Evolutionary conservation across 2,329 filamentous ascomycete genomes (phyloP).

Genomic region (Cercospora canescens): DNA sequence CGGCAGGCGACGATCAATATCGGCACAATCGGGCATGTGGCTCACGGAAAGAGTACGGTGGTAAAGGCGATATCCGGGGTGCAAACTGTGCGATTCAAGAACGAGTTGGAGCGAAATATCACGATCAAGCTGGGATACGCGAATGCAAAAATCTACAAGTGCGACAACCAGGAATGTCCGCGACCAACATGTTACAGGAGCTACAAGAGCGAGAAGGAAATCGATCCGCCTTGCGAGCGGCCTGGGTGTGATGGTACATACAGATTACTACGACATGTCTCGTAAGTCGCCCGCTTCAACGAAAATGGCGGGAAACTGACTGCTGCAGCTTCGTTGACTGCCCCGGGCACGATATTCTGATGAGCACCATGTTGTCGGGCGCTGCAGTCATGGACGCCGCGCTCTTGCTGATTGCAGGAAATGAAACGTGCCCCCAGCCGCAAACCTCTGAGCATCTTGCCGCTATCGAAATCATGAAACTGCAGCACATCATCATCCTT

Average conservation of each 20-base stretch:
- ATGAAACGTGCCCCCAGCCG: conserved; percentile 96
- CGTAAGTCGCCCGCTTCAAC: conserved; percentile 59
- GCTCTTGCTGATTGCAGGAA: conserved; percentile 92
- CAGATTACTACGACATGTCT: conserved; percentile 85
- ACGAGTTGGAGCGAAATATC: conserved; percentile 98
- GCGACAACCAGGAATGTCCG: conserved; percentile 87
- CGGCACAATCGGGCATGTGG: conserved; percentile 98
- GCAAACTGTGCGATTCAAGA: conserved; percentile 99
- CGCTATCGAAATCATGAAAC: conserved; percentile 99
- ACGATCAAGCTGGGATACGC: conserved; percentile 99
- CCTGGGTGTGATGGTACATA: conserved; percentile 89
- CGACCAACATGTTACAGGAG: conserved; percentile 93
- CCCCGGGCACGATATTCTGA: conserved; percentile 99
- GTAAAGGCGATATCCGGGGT: conserved; percentile 99
- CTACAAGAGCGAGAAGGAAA: conserved; percentile 98
- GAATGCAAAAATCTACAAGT: conserved; percentile 99
- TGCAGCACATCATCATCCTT: conserved; percentile 98
- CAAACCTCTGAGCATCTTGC: conserved; percentile 99
- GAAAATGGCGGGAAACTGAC: conserved; percentile 14
- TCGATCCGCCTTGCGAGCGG: conserved; percentile 92
- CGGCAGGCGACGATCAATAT: conserved; percentile 99
- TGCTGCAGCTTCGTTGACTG: conserved; percentile 80
- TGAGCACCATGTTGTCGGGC: conserved; percentile 99
- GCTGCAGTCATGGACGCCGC: conserved; percentile 99
- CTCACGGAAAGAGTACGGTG: conserved; percentile 99